A percentile compares a stretch with the other conserved stretches of the same genome.
These are phyloP conservation scores for Selaginella moellendorffii DNA, from an alignment of 75 land plant genomes.

Conservation along the genomic window DNA sequence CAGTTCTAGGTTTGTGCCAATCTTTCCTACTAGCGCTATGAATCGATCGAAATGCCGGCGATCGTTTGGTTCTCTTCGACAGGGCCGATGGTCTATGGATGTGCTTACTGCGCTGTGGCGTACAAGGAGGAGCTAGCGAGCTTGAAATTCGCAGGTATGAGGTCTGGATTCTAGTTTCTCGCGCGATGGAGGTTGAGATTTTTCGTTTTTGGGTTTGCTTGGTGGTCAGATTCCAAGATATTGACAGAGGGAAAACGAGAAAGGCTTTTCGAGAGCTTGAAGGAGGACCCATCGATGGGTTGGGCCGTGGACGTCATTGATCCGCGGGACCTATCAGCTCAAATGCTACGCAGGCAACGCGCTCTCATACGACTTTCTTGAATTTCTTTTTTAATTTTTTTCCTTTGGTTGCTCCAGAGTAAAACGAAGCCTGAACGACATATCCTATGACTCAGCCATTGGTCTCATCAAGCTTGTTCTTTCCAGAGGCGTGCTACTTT, in stretches of 20 bases:
- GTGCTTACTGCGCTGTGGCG: conserved; percentile 66
- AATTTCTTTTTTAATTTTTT: not conserved
- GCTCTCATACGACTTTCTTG: not conserved
- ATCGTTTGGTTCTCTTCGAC: not conserved
- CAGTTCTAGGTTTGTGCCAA: conserved; percentile 47
- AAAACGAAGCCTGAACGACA: conserved; percentile 73
- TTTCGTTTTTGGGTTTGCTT: not conserved
- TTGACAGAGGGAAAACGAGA: conserved; percentile 88
- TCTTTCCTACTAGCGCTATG: not conserved
- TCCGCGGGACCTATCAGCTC: conserved; percentile 73
- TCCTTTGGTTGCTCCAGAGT: too few relatives aligned
- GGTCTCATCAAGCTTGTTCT: conserved; percentile 57
- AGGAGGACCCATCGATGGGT: conserved; percentile 59
- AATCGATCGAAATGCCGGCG: not conserved
- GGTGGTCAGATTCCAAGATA: conserved; percentile 69
- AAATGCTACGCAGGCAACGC: conserved; percentile 62
- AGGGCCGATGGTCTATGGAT: conserved; percentile 99
- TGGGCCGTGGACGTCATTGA: conserved; percentile 97
- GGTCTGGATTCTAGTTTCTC: too few relatives aligned
- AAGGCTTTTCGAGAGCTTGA: conserved; percentile 72
- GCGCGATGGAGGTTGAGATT: not conserved
- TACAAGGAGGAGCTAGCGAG: conserved; percentile 53
- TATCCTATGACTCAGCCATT: conserved; percentile 90
- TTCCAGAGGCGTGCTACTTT: conserved; percentile 48
- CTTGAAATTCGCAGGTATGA: conserved; percentile 65